Evolutionary conservation across 169 alveolate genomes (phyloP), one percentile per base, ranked within the genome.

Genomic region (Eimeria tenella): DNA sequence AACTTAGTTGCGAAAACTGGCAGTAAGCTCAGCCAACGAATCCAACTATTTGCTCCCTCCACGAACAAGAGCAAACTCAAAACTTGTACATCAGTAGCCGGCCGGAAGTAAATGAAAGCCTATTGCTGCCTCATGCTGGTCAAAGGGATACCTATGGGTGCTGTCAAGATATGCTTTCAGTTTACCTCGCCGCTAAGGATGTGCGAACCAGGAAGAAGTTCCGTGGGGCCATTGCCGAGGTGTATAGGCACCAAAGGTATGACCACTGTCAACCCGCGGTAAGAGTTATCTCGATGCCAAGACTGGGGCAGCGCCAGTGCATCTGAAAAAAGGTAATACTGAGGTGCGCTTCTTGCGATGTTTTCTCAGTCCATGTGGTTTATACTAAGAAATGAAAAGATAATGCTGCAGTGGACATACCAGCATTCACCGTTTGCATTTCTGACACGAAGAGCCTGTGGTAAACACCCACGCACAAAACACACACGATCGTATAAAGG

Each of bases 201-300:
- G 73, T 93, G 95, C 21, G 95, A 86, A n/a, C 93, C 86, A 15
- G 95, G 94, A 7, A 93, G 93, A 58, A 93, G 86, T 65, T 93
- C 94, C 19, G 93, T 86, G n/a, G 92, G 86, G 42, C 95, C 95
- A 50, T 93, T 93, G 65, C 75, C 53, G 52, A n/a, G 71, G 94
- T 11, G 9, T n/a, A 93, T 15, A 7, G 70, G 75, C 65, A 73
- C 68, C 68, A 93, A 70, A 0, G 95, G 95, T 19, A 93, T 55
- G 79, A 93, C 77, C 11, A 93, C 71, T 9, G 95, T 93, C 11
- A 93, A 52, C 49, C 95, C 94, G 52, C 94, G 93, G 62, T 68
- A 42, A 31, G 86, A 71, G 21, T 55, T 93, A 86, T 93, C 95
- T 17, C 95, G 87, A 65, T 93, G 95, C 95, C 95, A 93, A 11